Base-by-base conservation (phyloP, 1,284 basidiomycete species). In the Ceratobasidium sp. region DNA sequence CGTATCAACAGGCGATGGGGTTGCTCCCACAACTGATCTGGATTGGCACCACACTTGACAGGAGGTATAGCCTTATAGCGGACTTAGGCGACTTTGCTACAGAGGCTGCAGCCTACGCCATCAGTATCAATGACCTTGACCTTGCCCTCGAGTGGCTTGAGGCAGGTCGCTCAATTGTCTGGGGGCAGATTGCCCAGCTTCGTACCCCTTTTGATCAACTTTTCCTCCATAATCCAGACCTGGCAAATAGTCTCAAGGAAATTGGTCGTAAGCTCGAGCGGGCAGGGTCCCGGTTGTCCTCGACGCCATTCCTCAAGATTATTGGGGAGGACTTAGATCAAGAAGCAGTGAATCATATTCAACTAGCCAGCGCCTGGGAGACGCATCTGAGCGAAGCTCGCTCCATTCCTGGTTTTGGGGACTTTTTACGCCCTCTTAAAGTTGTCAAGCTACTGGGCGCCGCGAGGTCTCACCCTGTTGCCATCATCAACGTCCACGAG, bases 391-490 rank as follows among this genome's bases (percentile, higher is more conserved):
- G 7, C 10, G 45, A 47, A 20, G 20, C 20, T 10, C 45, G 45
- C 22, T 15, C 10, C 7, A 7, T 47, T 15, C 58, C 58, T 10
- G 58, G 45, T 3, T 64, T 64, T 52, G n/a, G n/a, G n/a, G 13
- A 20, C 5, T 64, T 64, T 29, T 29, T 64, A 8, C 12, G 17
- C 17, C 40, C 40, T 5, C 20, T 5, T 5, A 31, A 38, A 7
- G 38, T 35, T 25, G 12, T 25, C 4, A 75, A 73, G 75, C 78
- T 75, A 78, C 79, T 58, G 74, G 73, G 56, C 75, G 74, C 38
- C 75, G 75, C 5, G 54, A 70, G 25, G 72, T 72, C 35, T 74
- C 72, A 35, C 75, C 50, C 73, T 81, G 77, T 72, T 80, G 80
- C 69, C 32, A 35, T 64, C 12, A 15, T 64, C 25, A 64, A 55